Evolutionary conservation across 495 filamentous ascomycete species (phyloP).

Genomic region (Clavariopsis aquatica): DNA sequence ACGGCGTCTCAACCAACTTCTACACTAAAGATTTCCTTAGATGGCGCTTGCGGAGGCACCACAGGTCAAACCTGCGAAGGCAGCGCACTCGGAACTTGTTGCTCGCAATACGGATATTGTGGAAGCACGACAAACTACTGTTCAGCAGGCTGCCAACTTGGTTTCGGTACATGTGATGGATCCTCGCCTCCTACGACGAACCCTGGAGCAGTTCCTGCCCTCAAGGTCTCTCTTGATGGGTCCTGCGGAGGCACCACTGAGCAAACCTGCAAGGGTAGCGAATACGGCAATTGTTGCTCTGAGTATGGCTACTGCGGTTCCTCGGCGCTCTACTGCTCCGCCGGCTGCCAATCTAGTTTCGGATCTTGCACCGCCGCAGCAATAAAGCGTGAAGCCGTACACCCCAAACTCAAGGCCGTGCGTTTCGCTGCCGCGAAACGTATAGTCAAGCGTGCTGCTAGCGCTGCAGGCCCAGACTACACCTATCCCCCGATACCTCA

Average conservation of each 20-base stretch:
- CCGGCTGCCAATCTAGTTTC: conserved; percentile 13
- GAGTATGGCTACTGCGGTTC: conserved; percentile 17
- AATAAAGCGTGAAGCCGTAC: neutral
- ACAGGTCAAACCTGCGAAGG: conserved; percentile 3
- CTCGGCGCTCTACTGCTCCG: conserved; percentile 13
- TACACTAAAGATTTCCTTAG: conserved; percentile 5
- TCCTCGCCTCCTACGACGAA: neutral
- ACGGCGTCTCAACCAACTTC: conserved; percentile 6
- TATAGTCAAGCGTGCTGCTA: neutral
- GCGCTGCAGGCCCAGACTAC: conserved; percentile 7
- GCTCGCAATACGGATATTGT: conserved; percentile 13
- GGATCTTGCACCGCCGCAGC: neutral
- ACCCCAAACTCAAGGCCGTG: neutral
- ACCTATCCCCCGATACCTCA: conserved; percentile 17
- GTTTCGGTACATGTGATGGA: conserved; percentile 9
- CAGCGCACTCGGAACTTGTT: conserved; percentile 10
- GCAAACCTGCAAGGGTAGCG: conserved; percentile 13
- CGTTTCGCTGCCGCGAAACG: neutral
- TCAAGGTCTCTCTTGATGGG: conserved; percentile 10
- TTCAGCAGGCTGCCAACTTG: conserved; percentile 3
- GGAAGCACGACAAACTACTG: conserved; percentile 1
- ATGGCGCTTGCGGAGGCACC: conserved; percentile 11
- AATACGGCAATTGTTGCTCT: conserved; percentile 13
- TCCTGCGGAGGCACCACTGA: conserved; percentile 9
- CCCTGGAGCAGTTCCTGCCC: neutral